Percentiles rank a stretch among this genome's conserved stretches.
phyloP scores from a whole-genome alignment of 805 yeast species.

The Grigorovia humatica region DNA sequence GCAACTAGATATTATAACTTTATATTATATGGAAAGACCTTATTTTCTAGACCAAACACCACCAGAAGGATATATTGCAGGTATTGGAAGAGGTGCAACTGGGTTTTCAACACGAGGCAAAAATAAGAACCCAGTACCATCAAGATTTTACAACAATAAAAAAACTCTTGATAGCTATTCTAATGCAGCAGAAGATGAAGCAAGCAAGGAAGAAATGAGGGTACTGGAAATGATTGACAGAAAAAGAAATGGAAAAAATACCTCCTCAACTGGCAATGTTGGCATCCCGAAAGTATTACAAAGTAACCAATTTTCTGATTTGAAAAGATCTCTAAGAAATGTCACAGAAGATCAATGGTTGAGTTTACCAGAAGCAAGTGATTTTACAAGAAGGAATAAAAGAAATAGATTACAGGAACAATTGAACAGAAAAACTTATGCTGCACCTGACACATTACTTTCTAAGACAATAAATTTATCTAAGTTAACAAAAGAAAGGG shows the following conservation, averaged over 20 bases:
- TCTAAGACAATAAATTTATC: constrained; percentile 35
- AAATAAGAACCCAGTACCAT: constrained; percentile 6
- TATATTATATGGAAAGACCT: constrained; percentile 34
- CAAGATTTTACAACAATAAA: constrained; percentile 6
- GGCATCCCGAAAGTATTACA: background rate
- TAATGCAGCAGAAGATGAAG: constrained; percentile 29
- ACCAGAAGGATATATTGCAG: constrained; percentile 86
- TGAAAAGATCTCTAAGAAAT: constrained; percentile 49
- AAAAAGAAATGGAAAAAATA: constrained; percentile 30
- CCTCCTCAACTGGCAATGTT: background rate
- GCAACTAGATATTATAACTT: background rate
- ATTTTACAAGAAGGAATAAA: constrained; percentile 71
- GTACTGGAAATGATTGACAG: constrained; percentile 60
- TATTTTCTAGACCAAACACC: constrained; percentile 74
- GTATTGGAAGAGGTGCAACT: constrained; percentile 89
- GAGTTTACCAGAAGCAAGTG: constrained; percentile 77
- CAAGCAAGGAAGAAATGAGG: constrained; percentile 64
- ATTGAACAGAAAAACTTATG: constrained; percentile 59
- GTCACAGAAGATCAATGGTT: constrained; percentile 72
- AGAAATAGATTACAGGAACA: constrained; percentile 54
- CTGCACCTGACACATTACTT: constrained; percentile 68
- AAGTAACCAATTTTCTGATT: constrained; percentile 43
- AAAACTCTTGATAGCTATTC: constrained; percentile 17
- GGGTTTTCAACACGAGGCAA: constrained; percentile 87
- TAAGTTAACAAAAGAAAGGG: constrained; percentile 54